Percentiles rank a stretch among this genome's conserved stretches.
These are phyloP conservation scores for Trichophaea hybrida DNA, from an alignment of 2,329 filamentous ascomycete species.

Conservation along the genomic window DNA sequence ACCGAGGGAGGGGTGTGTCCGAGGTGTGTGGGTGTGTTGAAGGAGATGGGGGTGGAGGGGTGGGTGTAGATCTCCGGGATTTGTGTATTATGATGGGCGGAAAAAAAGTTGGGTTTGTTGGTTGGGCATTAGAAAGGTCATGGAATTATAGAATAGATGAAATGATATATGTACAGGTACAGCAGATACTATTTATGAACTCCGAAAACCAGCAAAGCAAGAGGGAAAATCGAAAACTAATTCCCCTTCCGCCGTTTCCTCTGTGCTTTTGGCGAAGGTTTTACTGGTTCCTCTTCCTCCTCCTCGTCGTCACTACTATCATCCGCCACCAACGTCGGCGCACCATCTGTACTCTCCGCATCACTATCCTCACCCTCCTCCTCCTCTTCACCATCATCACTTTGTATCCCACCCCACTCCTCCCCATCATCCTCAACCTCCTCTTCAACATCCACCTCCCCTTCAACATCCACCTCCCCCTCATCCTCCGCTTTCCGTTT, in stretches of 20 bases:
- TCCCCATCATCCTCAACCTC: constrained; percentile 23
- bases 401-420: constrained; percentile 20
- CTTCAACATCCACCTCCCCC: constrained; percentile 33
- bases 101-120: too few relatives aligned
- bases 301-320: constrained; percentile 8
- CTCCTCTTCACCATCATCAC: constrained; percentile 21
- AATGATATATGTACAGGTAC: too few relatives aligned
- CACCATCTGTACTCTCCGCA: constrained; percentile 24
- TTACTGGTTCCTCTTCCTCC: constrained; percentile 7
- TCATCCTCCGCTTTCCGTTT: constrained; percentile 37
- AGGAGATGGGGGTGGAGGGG: constrained; percentile 5
- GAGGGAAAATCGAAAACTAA: neutral
- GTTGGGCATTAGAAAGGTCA: too few relatives aligned
- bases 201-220: neutral
- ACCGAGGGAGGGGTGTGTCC: constrained; percentile 51
- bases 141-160: too few relatives aligned
- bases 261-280: neutral
- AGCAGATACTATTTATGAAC: too few relatives aligned
- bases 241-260: constrained; percentile 16
- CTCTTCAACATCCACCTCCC: constrained; percentile 22
- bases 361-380: constrained; percentile 27
- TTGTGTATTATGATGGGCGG: too few relatives aligned
- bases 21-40: constrained; percentile 56
- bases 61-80: neutral
- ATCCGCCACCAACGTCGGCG: constrained; percentile 15